Base-by-base conservation (phyloP, 2,329 filamentous ascomycete species). In the Colletotrichum sansevieriae region DNA sequence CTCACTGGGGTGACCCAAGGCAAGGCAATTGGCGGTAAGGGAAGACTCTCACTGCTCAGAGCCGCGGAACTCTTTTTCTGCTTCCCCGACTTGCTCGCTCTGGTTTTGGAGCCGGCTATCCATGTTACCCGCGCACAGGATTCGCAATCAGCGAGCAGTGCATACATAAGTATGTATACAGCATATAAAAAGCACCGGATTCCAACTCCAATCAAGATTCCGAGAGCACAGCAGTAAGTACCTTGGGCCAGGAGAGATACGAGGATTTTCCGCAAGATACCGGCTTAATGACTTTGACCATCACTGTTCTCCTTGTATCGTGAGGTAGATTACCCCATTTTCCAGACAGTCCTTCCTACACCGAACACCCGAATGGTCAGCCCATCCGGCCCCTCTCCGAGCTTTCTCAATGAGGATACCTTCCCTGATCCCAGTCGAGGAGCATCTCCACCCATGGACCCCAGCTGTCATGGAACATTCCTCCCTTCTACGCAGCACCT, bases 391-490 rank as follows among this genome's bases (percentile, higher is more conserved):
- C 49, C 47, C 41, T 58, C 39, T 15, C 62, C 62, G 62, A 65
- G 62, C 29, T 51, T 61, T 65, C 61, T 59, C 44, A 68, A 59
- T 60, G 65, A 46, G 65, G 61, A 33, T 54, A 68, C 22, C 37
- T 37, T 46, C 43, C 55, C 49, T 51, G 43, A 68, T 47, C 65
- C 61, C 51, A 29, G 61, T 54, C 63, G 12, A 43, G 39, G 51
- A 37, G 47, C 60, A 54, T 20, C 29, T 55, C 51, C 41, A 56
- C 13, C 60, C 39, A 25, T 47, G 60, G 39, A 47, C 65, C 58
- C 64, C 35, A 51, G 51, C 51, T 68, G 61, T 54, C 60, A 70
- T 70, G 67, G 67, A 70, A 70, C 67, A 68, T 70, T 70, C 67
- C 63, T 68, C 63, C 51, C 58, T 61, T 61, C 51, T 63, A 60